Percentiles rank a stretch among this genome's conserved stretches.
These are phyloP conservation scores for Andrographis paniculata DNA, from an alignment of 305 asterid species.

Conservation along the genomic window DNA sequence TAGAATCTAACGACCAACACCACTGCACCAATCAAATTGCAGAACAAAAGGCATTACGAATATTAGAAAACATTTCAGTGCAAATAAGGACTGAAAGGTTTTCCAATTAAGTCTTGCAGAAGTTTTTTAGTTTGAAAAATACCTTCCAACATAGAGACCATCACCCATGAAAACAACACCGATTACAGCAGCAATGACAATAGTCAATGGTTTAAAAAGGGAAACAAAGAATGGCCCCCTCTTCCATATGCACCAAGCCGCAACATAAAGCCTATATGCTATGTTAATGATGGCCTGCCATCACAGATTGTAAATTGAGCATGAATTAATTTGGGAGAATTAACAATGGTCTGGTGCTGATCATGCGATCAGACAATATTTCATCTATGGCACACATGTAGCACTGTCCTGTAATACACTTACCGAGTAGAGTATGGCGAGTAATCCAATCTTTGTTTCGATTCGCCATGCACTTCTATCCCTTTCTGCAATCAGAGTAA, in stretches of 20 bases:
- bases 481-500: slow-evolving; percentile 33
- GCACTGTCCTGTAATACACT: no score
- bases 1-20: slow-evolving; percentile 44
- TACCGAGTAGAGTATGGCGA: slow-evolving; percentile 39
- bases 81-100: not conserved
- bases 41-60: not conserved
- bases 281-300: slow-evolving; percentile 42
- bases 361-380: not conserved
- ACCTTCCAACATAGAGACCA: slow-evolving; percentile 46
- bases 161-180: slow-evolving; percentile 42
- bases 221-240: slow-evolving; percentile 48
- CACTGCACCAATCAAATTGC: slow-evolving; percentile 37
- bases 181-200: slow-evolving; percentile 31
- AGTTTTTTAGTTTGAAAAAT: no score
- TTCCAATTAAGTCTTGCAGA: no score
- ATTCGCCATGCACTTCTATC: slow-evolving; percentile 37
- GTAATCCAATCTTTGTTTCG: slow-evolving; percentile 29
- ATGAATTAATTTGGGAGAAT: no score
- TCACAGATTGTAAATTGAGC: not conserved
- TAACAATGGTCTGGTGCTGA: no score
- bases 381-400: not conserved
- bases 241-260: slow-evolving; percentile 46
- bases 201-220: slow-evolving; percentile 37
- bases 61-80: not conserved
- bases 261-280: slow-evolving; percentile 35